Evolutionary conservation across 495 filamentous ascomycete species (phyloP), one percentile per base, ranked within the genome.

Genomic region (Neurospora pannonica): DNA sequence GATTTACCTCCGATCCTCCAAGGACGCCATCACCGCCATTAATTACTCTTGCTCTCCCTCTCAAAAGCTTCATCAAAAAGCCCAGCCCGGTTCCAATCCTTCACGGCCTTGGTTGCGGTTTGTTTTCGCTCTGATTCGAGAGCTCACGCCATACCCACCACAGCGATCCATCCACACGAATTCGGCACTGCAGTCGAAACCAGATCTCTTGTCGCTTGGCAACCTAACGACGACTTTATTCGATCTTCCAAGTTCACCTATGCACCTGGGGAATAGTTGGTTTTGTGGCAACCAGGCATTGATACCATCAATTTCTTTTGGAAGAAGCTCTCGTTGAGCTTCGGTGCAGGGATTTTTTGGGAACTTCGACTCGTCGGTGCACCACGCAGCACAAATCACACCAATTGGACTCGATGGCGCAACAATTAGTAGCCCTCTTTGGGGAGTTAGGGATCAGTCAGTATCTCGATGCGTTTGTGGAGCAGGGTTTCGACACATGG

Each of bases 401-500:
- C 15, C 24, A 62, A 43, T 28, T 31, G 37, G 46, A 40, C 76
- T 77, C 79, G 78, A 83, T 84, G 82, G 80, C 77, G 76, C 78
- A 79, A 79, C 76, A 78, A 81, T 83, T 94, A 77, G 86, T 81
- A 74, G 80, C 81, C 8, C 86, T 89, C 48, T 87, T 94, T 78
- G 87, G 87, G 80, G 91, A 91, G 85, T 83, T 94, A 81, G 92
- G 91, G 76, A 88, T 94, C 79, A 84, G 85, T 80, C 89, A 93
- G 79, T 94, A 94, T 80, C 86, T 92, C 72, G 85, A 90, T 72
- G 79, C 80, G 74, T 92, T 94, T 76, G 79, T 92, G 36, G 88
- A 90, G 21, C 92, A 93, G 79, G 92, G 92, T 24, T 94, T 94
- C 78, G 92, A 94, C 81, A 89, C 89, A 43, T 94, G 92, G 92